These are phyloP conservation scores for Silene noctiflora DNA, from an alignment of 179 eudicot species.

Conservation along the genomic window DNA sequence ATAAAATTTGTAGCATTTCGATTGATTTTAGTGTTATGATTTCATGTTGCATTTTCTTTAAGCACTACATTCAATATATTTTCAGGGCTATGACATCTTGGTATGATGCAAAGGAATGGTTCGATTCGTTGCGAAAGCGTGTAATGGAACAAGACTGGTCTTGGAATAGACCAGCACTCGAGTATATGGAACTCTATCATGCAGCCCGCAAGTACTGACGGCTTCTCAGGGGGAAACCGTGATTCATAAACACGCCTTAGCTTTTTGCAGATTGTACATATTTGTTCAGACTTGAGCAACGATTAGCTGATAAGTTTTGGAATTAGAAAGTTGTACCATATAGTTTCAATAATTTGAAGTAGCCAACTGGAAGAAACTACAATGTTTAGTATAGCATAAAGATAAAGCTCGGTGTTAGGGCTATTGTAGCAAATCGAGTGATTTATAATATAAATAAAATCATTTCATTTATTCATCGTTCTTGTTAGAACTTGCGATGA, in stretches of 20 bases:
- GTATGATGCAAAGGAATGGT: slow-evolving; percentile 77
- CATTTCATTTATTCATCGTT: not conserved
- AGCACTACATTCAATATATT: not conserved
- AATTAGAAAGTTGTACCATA: slow-evolving; percentile 12
- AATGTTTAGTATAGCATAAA: slow-evolving; percentile 19
- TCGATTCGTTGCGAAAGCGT: slow-evolving; percentile 66
- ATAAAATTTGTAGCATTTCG: not conserved
- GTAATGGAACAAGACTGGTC: slow-evolving; percentile 99
- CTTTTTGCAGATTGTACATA: slow-evolving; percentile 38
- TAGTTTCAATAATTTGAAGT: slow-evolving; percentile 16
- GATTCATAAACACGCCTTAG: slow-evolving; percentile 3
- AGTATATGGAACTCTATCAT: slow-evolving; percentile 90
- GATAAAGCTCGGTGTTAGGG: not conserved
- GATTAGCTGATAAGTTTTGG: slow-evolving; percentile 24
- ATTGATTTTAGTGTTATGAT: not conserved
- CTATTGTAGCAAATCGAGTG: not conserved
- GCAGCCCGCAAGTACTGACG: slow-evolving; percentile 65
- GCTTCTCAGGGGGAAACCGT: slow-evolving; percentile 5
- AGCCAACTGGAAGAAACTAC: slow-evolving; percentile 18
- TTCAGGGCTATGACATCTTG: slow-evolving; percentile 87
- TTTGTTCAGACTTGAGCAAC: slow-evolving; percentile 22
- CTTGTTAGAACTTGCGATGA: too few species aligned
- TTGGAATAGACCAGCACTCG: slow-evolving; percentile 98
- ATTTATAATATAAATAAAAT: slow-evolving; percentile 20
- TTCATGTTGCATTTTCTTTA: not conserved